These are phyloP conservation scores for Cryptosporidium baileyi DNA, from an alignment of 169 alveolate genomes.

Conservation along the genomic window DNA sequence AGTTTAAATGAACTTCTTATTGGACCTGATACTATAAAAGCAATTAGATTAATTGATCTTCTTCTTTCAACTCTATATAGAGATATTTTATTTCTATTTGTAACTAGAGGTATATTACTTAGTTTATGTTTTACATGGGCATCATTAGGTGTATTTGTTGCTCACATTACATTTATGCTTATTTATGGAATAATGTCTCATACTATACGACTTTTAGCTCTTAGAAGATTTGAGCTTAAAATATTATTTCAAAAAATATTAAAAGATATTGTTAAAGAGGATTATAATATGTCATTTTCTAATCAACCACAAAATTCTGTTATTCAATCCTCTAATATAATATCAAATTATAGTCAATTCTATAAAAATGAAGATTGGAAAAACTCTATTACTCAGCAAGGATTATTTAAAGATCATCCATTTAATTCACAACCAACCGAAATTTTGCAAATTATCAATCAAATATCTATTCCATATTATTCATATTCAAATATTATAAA, in stretches of 20 bases:
- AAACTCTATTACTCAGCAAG: background rate
- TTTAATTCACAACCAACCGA: background rate
- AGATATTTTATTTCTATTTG: slow-evolving; percentile 56
- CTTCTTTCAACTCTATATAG: slow-evolving; percentile 54
- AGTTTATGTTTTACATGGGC: slow-evolving; percentile 70
- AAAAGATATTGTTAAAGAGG: slow-evolving; percentile 35
- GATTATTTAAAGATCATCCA: background rate
- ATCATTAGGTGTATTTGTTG: slow-evolving; percentile 62
- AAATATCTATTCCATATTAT: slow-evolving; percentile 33
- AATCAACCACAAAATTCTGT: background rate
- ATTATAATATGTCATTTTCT: background rate
- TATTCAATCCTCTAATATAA: background rate
- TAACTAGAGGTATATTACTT: slow-evolving; percentile 66
- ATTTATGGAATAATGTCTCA: slow-evolving; percentile 66
- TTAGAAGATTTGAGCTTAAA: slow-evolving; percentile 72
- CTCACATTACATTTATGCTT: slow-evolving; percentile 54
- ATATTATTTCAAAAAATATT: slow-evolving; percentile 59
- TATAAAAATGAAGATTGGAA: slow-evolving; percentile 46
- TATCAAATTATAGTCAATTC: background rate
- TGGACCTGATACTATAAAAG: slow-evolving; percentile 73
- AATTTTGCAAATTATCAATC: slow-evolving; percentile 26
- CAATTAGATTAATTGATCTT: slow-evolving; percentile 61
- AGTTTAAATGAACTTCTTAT: slow-evolving; percentile 69
- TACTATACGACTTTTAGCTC: slow-evolving; percentile 61
- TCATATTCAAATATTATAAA: background rate